phyloP scores from a whole-genome alignment of 2,329 filamentous ascomycete genomes.

The Pyrenochaeta sp. region DNA sequence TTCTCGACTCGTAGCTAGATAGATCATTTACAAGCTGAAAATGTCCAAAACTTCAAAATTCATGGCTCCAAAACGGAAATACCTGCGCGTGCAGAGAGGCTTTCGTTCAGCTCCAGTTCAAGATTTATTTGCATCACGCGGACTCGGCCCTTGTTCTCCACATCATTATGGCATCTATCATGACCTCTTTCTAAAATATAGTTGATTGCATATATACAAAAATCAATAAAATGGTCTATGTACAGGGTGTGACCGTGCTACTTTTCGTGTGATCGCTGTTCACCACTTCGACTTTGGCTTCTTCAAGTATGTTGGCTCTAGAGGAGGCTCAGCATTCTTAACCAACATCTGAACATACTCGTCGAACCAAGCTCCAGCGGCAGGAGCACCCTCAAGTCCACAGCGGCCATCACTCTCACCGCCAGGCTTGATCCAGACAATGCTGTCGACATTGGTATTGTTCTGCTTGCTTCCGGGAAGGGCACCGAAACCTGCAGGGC shows the following conservation, averaged over 20 bases:
- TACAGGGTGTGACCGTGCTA: neutral
- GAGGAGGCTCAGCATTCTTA: constrained; percentile 31
- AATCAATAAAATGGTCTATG: neutral
- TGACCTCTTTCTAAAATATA: too few species aligned
- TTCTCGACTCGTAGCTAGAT: too few species aligned
- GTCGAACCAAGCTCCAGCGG: constrained; percentile 38
- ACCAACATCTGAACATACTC: constrained; percentile 38
- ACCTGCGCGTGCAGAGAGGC: too few species aligned
- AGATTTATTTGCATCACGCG: too few species aligned
- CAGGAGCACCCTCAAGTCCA: constrained; percentile 33
- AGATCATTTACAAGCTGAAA: too few species aligned
- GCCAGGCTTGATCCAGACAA: constrained; percentile 43
- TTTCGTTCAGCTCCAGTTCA: too few species aligned
- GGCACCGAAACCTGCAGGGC: constrained; percentile 29
- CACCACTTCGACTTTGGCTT: constrained; percentile 1
- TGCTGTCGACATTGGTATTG: constrained; percentile 34
- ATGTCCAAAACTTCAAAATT: too few species aligned
- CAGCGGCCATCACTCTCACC: constrained; percentile 38
- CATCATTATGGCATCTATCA: too few species aligned
- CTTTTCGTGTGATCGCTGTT: too few species aligned
- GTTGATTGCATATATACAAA: too few species aligned
- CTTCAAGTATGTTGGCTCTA: constrained; percentile 31
- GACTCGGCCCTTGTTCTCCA: too few species aligned
- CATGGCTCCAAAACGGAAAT: too few species aligned
- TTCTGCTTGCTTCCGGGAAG: constrained; percentile 24